phyloP scores from a whole-genome alignment of 805 yeast species.

The Monosporozyma yasuniensis region DNA sequence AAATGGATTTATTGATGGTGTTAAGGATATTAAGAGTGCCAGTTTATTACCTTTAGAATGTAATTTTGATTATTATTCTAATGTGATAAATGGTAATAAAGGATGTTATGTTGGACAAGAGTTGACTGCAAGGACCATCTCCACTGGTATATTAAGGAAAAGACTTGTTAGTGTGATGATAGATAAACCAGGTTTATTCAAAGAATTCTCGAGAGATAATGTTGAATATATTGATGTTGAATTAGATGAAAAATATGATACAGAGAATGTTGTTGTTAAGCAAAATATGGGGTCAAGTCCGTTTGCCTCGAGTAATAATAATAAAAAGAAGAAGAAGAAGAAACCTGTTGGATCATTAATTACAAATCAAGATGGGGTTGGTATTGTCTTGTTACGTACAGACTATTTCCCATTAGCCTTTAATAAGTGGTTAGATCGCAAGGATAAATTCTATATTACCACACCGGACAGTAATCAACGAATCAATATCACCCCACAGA shows the following conservation, averaged over 20 bases:
- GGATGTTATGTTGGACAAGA: conserved; percentile 98
- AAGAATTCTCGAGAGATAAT: neutral
- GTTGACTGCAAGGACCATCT: conserved; percentile 77
- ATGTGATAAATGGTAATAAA: conserved; percentile 74
- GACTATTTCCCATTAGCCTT: conserved; percentile 33
- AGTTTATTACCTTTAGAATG: conserved; percentile 72
- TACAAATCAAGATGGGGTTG: conserved; percentile 47
- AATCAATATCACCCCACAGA: conserved; percentile 9
- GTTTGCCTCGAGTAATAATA: neutral
- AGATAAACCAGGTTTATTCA: conserved; percentile 2
- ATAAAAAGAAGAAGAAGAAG: conserved; percentile 14
- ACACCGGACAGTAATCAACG: neutral
- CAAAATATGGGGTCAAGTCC: neutral
- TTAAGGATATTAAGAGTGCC: conserved; percentile 38
- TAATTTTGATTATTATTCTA: conserved; percentile 63
- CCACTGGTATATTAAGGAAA: conserved; percentile 75
- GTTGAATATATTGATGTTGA: conserved; percentile 10
- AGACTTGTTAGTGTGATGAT: conserved; percentile 59
- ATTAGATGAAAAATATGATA: conserved; percentile 3
- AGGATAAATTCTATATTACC: conserved; percentile 8
- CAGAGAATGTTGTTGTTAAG: neutral
- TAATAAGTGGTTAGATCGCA: conserved; percentile 11
- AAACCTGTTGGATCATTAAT: conserved; percentile 56
- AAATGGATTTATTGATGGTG: conserved; percentile 48
- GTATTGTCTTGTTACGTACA: conserved; percentile 52